phyloP scores from a whole-genome alignment of 352 stramenopile species.

The Globisporangium acanthophoron region DNA sequence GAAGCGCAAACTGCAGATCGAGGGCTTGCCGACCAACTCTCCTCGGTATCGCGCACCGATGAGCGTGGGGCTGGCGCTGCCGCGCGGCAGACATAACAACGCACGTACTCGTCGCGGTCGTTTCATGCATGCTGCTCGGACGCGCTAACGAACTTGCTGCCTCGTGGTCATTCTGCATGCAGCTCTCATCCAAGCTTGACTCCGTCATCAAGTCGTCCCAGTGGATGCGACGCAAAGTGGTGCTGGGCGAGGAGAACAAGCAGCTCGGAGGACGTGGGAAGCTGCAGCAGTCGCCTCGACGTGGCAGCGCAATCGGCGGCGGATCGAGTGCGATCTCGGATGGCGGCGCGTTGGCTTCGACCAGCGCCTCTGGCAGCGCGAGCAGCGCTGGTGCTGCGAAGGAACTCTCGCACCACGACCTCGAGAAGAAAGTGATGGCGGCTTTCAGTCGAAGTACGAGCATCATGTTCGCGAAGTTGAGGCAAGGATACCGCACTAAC shows the following conservation, averaged over 20 bases:
- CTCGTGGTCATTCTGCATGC: background rate
- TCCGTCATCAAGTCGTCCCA: constrained; percentile 46
- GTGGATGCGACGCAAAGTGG: constrained; percentile 52
- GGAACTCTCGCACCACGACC: constrained; percentile 16
- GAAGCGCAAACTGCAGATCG: constrained; percentile 18
- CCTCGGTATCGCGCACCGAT: constrained; percentile 8
- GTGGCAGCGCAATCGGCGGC: constrained; percentile 2
- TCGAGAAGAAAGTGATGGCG: constrained; percentile 36
- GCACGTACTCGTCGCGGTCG: background rate
- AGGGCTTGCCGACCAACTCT: background rate
- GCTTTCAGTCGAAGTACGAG: constrained; percentile 54
- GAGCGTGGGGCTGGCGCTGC: constrained; percentile 6
- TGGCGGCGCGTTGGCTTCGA: background rate
- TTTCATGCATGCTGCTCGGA: background rate
- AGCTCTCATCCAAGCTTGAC: constrained; percentile 59
- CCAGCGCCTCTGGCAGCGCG: background rate
- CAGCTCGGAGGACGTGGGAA: constrained; percentile 17
- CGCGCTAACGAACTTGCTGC: too few species aligned
- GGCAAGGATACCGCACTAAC: background rate
- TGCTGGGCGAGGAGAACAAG: constrained; percentile 35
- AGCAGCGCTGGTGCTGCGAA: background rate
- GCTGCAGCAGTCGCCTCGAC: constrained; percentile 13
- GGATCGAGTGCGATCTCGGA: background rate
- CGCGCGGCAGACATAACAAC: constrained; percentile 15
- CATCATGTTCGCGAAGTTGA: background rate